Conservation (phyloP, 345 rosid species). For the Hibiscus mutabilis region DNA sequence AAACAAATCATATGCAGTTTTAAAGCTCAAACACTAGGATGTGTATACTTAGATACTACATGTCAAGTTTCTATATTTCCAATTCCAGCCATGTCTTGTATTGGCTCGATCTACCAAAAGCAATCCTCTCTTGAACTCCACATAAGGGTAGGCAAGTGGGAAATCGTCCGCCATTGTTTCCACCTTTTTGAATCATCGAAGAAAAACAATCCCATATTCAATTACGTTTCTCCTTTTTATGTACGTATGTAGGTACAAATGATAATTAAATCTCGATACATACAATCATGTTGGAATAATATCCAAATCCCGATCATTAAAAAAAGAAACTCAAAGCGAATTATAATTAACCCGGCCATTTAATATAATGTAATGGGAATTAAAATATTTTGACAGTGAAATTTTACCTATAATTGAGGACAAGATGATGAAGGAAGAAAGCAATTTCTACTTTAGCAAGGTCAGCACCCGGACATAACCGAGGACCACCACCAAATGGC, state of each 20-base stretch:
- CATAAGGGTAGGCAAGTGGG: constrained; percentile 75
- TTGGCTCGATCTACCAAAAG: constrained; percentile 51
- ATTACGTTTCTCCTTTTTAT: too few relatives aligned
- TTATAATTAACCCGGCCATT: constrained; percentile 5
- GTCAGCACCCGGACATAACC: constrained; percentile 82
- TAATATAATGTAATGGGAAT: background rate
- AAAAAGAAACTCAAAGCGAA: background rate
- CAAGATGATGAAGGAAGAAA: constrained; percentile 86
- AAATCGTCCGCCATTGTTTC: constrained; percentile 56
- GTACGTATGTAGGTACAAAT: too few relatives aligned
- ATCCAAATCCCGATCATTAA: too few relatives aligned
- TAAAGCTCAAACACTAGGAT: background rate
- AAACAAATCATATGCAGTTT: background rate
- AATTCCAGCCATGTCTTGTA: background rate
- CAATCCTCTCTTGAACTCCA: constrained; percentile 65
- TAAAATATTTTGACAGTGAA: background rate
- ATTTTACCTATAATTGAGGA: constrained; percentile 59
- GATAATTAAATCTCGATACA: too few relatives aligned
- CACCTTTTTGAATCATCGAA: constrained; percentile 33
- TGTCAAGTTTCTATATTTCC: background rate
- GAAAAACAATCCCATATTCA: background rate
- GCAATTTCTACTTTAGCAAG: constrained; percentile 66
- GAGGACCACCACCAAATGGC: constrained; percentile 83
- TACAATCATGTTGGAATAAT: too few relatives aligned
- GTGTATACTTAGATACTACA: background rate